phyloP scores from a whole-genome alignment of 2,329 filamentous ascomycete genomes.

The Aspergillus quadricinctus region DNA sequence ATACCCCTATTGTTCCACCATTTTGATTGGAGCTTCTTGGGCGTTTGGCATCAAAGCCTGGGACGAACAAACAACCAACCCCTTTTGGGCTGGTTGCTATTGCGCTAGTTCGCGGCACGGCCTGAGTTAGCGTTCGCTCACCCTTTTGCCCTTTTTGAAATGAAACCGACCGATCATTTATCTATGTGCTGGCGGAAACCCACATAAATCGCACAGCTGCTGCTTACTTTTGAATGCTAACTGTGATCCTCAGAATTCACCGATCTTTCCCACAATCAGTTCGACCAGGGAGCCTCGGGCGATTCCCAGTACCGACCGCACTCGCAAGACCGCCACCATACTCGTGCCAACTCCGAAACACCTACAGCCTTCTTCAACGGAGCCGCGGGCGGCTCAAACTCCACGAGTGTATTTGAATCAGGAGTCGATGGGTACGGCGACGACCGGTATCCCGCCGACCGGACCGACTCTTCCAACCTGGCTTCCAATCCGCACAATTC shows the following conservation, averaged over 20 bases:
- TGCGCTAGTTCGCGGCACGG: constrained; percentile 22
- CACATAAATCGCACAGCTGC: constrained; percentile 3
- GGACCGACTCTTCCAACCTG: constrained; percentile 33
- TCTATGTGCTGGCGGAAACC: background rate
- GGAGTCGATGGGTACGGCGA: constrained; percentile 32
- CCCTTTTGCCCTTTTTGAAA: constrained; percentile 11
- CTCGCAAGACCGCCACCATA: constrained; percentile 59
- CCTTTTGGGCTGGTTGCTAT: constrained; percentile 11
- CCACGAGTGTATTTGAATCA: constrained; percentile 29
- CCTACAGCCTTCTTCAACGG: constrained; percentile 51
- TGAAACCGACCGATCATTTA: background rate
- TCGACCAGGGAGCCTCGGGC: constrained; percentile 59
- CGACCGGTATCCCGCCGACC: constrained; percentile 29
- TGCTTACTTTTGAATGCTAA: constrained; percentile 9
- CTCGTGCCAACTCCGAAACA: constrained; percentile 65
- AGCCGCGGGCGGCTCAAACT: constrained; percentile 38
- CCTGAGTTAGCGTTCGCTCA: constrained; percentile 25
- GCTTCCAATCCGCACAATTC: constrained; percentile 23
- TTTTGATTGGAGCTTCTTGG: background rate
- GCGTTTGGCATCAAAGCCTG: background rate
- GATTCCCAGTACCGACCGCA: constrained; percentile 38
- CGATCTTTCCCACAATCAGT: constrained; percentile 48
- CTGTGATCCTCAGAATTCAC: constrained; percentile 11
- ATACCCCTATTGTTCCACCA: background rate
- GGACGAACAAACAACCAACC: constrained; percentile 6